These are phyloP conservation scores for Curvularia sp. DNA, from an alignment of 2,329 filamentous ascomycete species.

Conservation along the genomic window DNA sequence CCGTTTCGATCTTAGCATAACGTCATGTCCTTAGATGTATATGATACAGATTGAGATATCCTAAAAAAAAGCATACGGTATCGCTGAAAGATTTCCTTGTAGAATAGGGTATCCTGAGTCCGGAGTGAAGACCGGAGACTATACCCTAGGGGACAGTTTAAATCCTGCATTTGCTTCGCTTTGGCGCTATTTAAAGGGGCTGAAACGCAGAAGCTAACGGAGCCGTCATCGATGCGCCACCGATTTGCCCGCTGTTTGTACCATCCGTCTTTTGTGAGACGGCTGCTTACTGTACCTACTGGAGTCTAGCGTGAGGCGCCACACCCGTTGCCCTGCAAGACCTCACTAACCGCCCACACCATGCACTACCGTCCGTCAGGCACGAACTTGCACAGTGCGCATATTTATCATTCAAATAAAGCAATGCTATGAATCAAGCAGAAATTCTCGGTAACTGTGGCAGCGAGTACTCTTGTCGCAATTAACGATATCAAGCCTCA, in stretches of 20 bases:
- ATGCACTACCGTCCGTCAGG: not conserved
- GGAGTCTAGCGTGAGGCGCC: not conserved
- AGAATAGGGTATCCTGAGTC: not conserved
- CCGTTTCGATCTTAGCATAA: not conserved
- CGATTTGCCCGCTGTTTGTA: not conserved
- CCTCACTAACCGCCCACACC: not conserved
- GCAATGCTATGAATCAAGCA: not conserved
- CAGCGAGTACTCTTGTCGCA: not conserved
- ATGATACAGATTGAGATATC: not conserved
- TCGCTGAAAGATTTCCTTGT: not conserved
- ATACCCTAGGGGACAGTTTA: not conserved
- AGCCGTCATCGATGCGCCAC: not conserved
- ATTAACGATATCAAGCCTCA: not conserved
- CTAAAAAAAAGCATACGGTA: not conserved
- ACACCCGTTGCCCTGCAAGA: not conserved
- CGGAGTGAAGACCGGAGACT: not conserved
- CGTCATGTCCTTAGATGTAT: not conserved
- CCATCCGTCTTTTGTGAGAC: not conserved
- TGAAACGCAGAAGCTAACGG: not conserved
- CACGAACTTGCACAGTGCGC: not conserved
- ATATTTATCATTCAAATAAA: not conserved
- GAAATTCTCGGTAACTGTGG: not conserved
- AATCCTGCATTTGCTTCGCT: not conserved
- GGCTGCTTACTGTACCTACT: not conserved
- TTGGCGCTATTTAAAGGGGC: not conserved